phyloP scores from a whole-genome alignment of 345 rosid genomes.

The Boechera retrofracta region DNA sequence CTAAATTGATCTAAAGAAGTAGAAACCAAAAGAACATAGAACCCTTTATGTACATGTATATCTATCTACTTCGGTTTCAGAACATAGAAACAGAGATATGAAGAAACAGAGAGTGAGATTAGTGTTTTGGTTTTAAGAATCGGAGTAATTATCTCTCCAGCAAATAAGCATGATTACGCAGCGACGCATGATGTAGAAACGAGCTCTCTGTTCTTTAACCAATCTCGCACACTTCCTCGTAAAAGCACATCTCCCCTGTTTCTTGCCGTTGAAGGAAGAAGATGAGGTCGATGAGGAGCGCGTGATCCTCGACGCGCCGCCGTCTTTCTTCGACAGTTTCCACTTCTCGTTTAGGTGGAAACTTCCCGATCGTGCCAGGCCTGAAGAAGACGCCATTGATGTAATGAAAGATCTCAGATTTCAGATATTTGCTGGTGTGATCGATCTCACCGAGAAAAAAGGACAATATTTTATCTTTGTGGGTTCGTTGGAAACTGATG shows the following conservation, averaged over 20 bases:
- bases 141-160: slow-evolving; percentile 81
- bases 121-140: slow-evolving; percentile 47
- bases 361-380: slow-evolving; percentile 44
- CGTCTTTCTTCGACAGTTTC: slow-evolving; percentile 67
- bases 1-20: slow-evolving; percentile 25
- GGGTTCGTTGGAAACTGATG: slow-evolving; percentile 10
- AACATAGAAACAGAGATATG: slow-evolving; percentile 18
- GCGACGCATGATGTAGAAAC: slow-evolving; percentile 91
- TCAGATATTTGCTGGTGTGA: neutral
- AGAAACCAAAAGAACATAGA: slow-evolving; percentile 20
- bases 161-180: slow-evolving; percentile 93
- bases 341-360: slow-evolving; percentile 63
- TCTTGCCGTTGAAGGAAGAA: slow-evolving; percentile 39
- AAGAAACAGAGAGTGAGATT: slow-evolving; percentile 6
- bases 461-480: neutral
- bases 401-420: slow-evolving; percentile 21
- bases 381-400: slow-evolving; percentile 51
- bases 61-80: slow-evolving; percentile 36
- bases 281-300: slow-evolving; percentile 53
- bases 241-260: slow-evolving; percentile 66
- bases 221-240: slow-evolving; percentile 81
- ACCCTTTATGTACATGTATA: slow-evolving; percentile 59
- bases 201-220: slow-evolving; percentile 89
- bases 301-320: slow-evolving; percentile 57
- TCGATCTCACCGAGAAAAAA: slow-evolving; percentile 14